Conservation (phyloP, 768 basidiomycete species). For the Chiua virens region DNA sequence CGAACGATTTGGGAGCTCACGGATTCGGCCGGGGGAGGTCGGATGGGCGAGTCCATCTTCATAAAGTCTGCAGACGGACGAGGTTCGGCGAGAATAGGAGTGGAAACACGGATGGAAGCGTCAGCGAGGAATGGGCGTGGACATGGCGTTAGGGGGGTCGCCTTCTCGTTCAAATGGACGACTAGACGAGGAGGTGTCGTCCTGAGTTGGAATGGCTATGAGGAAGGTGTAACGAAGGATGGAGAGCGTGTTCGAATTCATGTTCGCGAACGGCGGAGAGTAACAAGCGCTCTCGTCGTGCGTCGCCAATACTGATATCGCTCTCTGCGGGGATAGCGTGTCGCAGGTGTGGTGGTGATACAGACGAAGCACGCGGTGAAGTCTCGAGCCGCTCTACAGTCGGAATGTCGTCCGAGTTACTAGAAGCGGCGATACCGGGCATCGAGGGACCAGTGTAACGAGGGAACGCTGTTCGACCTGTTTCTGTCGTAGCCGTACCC, state of each 20-base stretch:
- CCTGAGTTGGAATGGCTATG: constrained; percentile 21
- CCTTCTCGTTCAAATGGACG: constrained; percentile 22
- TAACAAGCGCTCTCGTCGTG: constrained; percentile 25
- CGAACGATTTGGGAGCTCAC: constrained; percentile 38
- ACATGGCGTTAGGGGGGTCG: constrained; percentile 29
- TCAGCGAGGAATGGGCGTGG: constrained; percentile 29
- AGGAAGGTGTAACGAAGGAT: constrained; percentile 11
- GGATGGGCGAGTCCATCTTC: constrained; percentile 47
- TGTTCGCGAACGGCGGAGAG: constrained; percentile 26
- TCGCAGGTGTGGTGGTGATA: constrained; percentile 23
- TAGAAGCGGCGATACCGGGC: constrained; percentile 17
- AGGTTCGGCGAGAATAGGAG: constrained; percentile 43
- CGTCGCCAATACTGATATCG: constrained; percentile 18
- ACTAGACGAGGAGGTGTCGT: constrained; percentile 23
- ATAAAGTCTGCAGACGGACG: constrained; percentile 46
- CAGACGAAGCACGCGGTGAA: constrained; percentile 24
- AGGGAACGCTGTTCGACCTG: constrained; percentile 11
- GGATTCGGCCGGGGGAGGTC: constrained; percentile 37
- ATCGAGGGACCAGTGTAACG: constrained; percentile 23
- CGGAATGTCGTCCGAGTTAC: constrained; percentile 32
- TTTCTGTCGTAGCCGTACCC: constrained; percentile 4
- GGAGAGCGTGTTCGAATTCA: constrained; percentile 16
- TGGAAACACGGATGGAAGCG: constrained; percentile 26
- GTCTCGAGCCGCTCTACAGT: constrained; percentile 29
- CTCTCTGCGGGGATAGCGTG: constrained; percentile 16